These are phyloP conservation scores for Endoconidiophora laricicola DNA, from an alignment of 2,329 filamentous ascomycete genomes.

Conservation along the genomic window DNA sequence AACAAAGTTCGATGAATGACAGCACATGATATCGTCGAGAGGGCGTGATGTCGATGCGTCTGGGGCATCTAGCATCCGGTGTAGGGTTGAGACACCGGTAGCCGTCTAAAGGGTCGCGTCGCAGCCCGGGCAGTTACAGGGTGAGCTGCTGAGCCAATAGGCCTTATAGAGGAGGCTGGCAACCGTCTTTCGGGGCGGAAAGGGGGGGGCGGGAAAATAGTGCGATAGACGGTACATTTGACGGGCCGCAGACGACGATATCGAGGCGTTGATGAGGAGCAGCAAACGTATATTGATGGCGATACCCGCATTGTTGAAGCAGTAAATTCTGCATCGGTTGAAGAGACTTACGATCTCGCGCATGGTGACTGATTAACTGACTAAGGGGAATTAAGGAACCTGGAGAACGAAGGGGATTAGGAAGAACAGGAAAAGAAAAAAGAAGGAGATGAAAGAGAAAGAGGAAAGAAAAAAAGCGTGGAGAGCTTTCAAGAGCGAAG, in stretches of 20 bases:
- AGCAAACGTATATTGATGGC: background rate
- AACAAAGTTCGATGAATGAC: background rate
- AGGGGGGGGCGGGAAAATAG: conserved; percentile 15
- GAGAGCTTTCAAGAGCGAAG: conserved; percentile 21
- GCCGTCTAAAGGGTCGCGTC: background rate
- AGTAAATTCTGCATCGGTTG: background rate
- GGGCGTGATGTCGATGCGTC: background rate
- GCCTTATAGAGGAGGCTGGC: conserved; percentile 4
- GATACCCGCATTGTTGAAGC: background rate
- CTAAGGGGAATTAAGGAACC: conserved; percentile 17
- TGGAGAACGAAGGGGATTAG: conserved; percentile 14
- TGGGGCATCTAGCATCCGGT: too few relatives aligned
- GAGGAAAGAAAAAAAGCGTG: conserved; percentile 17
- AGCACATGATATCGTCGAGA: background rate
- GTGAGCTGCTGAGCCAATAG: conserved; percentile 3
- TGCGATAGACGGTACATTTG: too few relatives aligned
- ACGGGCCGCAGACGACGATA: background rate
- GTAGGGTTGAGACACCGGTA: too few relatives aligned
- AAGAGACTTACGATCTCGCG: conserved; percentile 48
- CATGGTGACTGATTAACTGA: conserved; percentile 32
- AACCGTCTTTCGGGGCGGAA: conserved; percentile 1
- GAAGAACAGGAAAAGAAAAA: conserved; percentile 5
- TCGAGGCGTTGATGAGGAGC: conserved; percentile 9
- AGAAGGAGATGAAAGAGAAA: conserved; percentile 6
- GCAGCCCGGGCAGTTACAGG: background rate